A percentile compares a stretch with the other conserved stretches of the same genome.
Evolutionary conservation across 2,329 filamentous ascomycete genomes (phyloP).

Genomic region (Claviceps pazoutovae): DNA sequence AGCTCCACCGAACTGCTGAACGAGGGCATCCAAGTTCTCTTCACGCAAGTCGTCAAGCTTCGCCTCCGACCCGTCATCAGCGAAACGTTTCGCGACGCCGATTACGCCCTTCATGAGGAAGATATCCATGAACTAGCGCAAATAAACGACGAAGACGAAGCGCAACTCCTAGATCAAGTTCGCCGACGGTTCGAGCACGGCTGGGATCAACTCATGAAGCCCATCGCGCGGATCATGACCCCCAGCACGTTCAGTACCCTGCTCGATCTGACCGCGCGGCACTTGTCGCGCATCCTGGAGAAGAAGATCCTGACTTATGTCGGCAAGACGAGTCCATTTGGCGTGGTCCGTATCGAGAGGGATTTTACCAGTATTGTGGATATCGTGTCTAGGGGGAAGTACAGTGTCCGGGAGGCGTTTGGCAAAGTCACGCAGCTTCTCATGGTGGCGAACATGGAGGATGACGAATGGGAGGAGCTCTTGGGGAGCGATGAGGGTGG

Average conservation of each 20-base stretch:
- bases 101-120: slow-evolving; percentile 60
- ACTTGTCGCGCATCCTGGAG: slow-evolving; percentile 69
- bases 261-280: slow-evolving; percentile 56
- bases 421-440: slow-evolving; percentile 64
- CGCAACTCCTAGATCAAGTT: slow-evolving; percentile 50
- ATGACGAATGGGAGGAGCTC: slow-evolving; percentile 85
- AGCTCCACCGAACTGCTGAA: slow-evolving; percentile 73
- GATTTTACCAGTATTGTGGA: slow-evolving; percentile 67
- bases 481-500: slow-evolving; percentile 40
- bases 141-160: slow-evolving; percentile 39
- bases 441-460: slow-evolving; percentile 85
- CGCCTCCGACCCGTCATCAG: slow-evolving; percentile 72
- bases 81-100: slow-evolving; percentile 82
- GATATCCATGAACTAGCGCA: slow-evolving; percentile 43
- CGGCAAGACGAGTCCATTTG: slow-evolving; percentile 66
- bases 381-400: slow-evolving; percentile 55
- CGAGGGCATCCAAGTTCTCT: slow-evolving; percentile 75
- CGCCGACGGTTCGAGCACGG: slow-evolving; percentile 66
- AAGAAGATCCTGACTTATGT: slow-evolving; percentile 74
- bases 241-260: slow-evolving; percentile 61
- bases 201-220: slow-evolving; percentile 76
- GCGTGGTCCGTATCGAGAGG: slow-evolving; percentile 69
- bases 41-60: slow-evolving; percentile 73
- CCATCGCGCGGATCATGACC: slow-evolving; percentile 75
- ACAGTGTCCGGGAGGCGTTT: slow-evolving; percentile 66